phyloP scores from a whole-genome alignment of 495 filamentous ascomycete genomes.

The Penicillium canescens region DNA sequence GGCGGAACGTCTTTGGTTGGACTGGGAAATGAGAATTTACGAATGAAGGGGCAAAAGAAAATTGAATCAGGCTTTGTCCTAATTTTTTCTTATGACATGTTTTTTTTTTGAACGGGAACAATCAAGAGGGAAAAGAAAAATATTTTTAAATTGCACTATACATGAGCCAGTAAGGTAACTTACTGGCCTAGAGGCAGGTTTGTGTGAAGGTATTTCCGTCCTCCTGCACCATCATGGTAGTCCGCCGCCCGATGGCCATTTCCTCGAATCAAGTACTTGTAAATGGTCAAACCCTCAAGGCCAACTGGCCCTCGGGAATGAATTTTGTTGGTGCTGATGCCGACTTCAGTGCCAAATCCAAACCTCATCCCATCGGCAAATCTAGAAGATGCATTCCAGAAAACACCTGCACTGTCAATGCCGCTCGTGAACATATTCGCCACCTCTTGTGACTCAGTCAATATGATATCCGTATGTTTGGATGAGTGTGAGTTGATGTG shows the following conservation, averaged over 20 bases:
- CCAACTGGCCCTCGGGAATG: constrained; percentile 93
- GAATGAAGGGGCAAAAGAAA: constrained; percentile 33
- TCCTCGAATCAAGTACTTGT: constrained; percentile 88
- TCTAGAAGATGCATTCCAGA: constrained; percentile 93
- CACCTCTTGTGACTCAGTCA: constrained; percentile 63
- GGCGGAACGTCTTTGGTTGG: constrained; percentile 25
- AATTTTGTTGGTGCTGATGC: constrained; percentile 98
- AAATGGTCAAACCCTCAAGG: constrained; percentile 91
- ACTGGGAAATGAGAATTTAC: constrained; percentile 23
- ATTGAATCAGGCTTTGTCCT: constrained; percentile 36
- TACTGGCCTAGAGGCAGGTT: constrained; percentile 29
- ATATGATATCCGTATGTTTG: constrained; percentile 91
- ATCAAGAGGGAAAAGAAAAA: constrained; percentile 16
- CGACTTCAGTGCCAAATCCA: constrained; percentile 96
- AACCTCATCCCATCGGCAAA: constrained; percentile 97
- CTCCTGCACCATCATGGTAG: constrained; percentile 69
- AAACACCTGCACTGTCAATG: constrained; percentile 89
- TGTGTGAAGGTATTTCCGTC: constrained; percentile 32
- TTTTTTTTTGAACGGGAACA: constrained; percentile 2
- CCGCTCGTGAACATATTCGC: constrained; percentile 79
- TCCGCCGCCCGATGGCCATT: constrained; percentile 72
- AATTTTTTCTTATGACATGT: constrained; percentile 30
- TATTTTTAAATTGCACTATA: constrained; percentile 12
- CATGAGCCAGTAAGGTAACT: neutral
- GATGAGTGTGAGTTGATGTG: constrained; percentile 94